Base-by-base conservation (phyloP, 2,329 filamentous ascomycete genomes). In the Fusarium redolens region DNA sequence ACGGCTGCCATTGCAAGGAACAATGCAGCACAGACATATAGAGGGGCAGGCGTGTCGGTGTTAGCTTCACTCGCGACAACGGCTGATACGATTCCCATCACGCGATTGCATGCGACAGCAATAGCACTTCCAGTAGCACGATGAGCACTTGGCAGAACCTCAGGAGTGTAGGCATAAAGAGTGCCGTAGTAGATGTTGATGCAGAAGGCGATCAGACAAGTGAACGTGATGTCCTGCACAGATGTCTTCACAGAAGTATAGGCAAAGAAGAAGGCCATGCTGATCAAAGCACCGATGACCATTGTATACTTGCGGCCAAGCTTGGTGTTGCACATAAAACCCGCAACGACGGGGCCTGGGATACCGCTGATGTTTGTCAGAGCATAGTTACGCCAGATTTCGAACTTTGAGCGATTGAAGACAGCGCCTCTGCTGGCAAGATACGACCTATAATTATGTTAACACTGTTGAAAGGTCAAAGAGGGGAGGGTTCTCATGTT, bases 81-180 rank as follows among this genome's bases (percentile, higher is more conserved):
- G 0, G 92, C 91, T 14, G 89, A 91, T 59, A 94, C 75, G 48
- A 94, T 92, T 4, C 92, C 92, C 92, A 94, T 94, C 72, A 94
- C 79, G 4, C 92, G 86, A 74, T 94, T 94, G 69, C 88, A 89
- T 0, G 88, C 91, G 37, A 94, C 92, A 0, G 91, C 89, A 47
- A 94, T 87, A 3, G 92, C 92, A 76, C 93, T 94, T 15, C 92
- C 92, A 0, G 92, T 95, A 0, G 92, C 91, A 5, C 92, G 86
- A 76, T 95, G 92, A 1, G 92, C 91, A 48, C 87, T 90, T 0
- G 91, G 91, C 4, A 93, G 82, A 1, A 90, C 87, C 78, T 90
- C 86, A 30, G 89, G 86, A 66, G 92, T 82, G 83, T 93, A 86
- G 80, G 92, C 80, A 84, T 92, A 87, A 79, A 93, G 71, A 78